Base-by-base conservation (phyloP, 2,329 filamentous ascomycete genomes). In the Aureobasidium pullulans region DNA sequence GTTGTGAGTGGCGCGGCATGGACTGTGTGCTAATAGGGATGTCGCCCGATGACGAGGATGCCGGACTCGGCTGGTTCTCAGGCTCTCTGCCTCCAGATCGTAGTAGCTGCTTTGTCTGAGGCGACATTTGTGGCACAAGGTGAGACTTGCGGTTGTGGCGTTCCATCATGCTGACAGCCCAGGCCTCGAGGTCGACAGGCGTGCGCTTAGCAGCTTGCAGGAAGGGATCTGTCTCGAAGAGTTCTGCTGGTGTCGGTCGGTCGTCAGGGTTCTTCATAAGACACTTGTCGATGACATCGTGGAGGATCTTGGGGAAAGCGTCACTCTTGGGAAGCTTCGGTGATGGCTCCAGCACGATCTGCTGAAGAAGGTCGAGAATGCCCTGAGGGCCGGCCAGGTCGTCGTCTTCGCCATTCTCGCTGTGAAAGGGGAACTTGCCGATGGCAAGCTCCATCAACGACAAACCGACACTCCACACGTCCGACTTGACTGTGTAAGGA, bases 391-490 rank as follows among this genome's bases (percentile, higher is more conserved):
- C 85, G 32, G 81, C 82, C 54, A 82, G 80, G 53, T 85, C 84
- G 61, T 84, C 80, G 61, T 83, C 82, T 57, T 83, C 83, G 2
- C 88, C 89, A 54, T 87, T 86, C 11, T 86, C 82, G 2, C 88
- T 90, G 67, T 84, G 90, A 71, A 99, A 99, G 0, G 94, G 94
- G 69, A 99, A 99, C 69, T 95, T 92, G 65, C 94, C 94, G 70
- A 99, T 96, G 36, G 94, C 94, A 66, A 99, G 77, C 75, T 99
- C 94, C 92, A 99, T 97, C 63, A 99, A 85, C 0, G 87, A 88
- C 65, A 99, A 79, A 34, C 94, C 94, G 63, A 96, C 95, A 81
- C 92, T 96, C 94, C 94, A 99, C 4, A 99, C 94, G 72, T 99
- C 94, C 11, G 92, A 96, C 74, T 96, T 96, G 68, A 99, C 93